phyloP scores from a whole-genome alignment of 495 filamentous ascomycete genomes.

The Podospora pseudopauciseta region DNA sequence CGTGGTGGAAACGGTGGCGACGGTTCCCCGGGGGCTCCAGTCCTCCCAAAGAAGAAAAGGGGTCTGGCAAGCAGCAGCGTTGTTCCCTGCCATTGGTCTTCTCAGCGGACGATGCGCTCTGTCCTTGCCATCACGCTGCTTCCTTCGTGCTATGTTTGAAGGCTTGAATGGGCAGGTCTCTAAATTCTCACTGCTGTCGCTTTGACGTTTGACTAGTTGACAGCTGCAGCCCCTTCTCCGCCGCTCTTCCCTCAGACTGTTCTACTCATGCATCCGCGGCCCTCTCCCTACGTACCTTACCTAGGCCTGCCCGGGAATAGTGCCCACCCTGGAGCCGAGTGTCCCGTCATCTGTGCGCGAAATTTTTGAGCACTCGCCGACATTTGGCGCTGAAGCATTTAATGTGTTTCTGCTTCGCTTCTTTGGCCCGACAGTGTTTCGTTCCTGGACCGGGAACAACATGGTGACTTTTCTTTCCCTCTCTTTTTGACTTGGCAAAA shows the following conservation, averaged over 20 bases:
- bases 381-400: neutral
- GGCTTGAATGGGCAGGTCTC: neutral
- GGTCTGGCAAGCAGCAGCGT: neutral
- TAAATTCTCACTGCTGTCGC: neutral
- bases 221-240: neutral
- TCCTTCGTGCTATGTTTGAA: too few species aligned
- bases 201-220: neutral
- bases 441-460: too few species aligned
- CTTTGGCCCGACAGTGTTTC: too few species aligned
- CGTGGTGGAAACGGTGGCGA: neutral
- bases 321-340: neutral
- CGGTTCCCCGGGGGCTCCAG: neutral
- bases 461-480: too few species aligned
- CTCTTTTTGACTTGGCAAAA: too few species aligned
- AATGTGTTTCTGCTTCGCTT: neutral
- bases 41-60: neutral
- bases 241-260: neutral
- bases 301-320: too few species aligned
- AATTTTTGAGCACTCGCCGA: neutral
- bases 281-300: neutral
- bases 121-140: too few species aligned
- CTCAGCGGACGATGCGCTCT: too few species aligned
- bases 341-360: neutral
- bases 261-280: neutral
- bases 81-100: neutral